A percentile compares a stretch with the other conserved stretches of the same genome.
Evolutionary conservation across 495 filamentous ascomycete genomes (phyloP).

Genomic region (Hyaloscypha hepaticicola): DNA sequence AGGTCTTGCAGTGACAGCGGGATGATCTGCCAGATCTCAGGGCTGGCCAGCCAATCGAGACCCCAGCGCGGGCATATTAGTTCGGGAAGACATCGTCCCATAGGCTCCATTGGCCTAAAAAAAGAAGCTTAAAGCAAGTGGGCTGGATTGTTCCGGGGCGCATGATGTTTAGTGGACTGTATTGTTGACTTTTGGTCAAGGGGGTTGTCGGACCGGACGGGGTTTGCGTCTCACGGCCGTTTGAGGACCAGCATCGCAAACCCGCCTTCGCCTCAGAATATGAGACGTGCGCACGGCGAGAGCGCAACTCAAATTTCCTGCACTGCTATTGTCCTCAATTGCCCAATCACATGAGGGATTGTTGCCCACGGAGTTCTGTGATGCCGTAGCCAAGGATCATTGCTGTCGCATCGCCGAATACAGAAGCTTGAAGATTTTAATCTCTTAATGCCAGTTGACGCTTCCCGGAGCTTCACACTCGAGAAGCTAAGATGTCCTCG

Average conservation of each 20-base stretch:
- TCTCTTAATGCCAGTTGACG: background rate
- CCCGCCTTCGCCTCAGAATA: conserved; percentile 1
- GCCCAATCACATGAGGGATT: background rate
- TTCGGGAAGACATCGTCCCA: background rate
- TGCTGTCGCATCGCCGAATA: background rate
- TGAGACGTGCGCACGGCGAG: conserved; percentile 12
- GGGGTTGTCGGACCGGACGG: conserved; percentile 18
- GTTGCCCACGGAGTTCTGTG: background rate
- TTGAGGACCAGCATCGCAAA: conserved; percentile 17
- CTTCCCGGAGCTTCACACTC: background rate
- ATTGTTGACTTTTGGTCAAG: background rate
- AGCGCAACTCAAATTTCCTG: background rate
- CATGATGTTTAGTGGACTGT: conserved; percentile 18
- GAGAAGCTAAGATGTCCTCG: background rate
- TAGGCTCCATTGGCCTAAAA: background rate
- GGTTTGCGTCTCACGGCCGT: conserved; percentile 21
- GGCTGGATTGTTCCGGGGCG: background rate
- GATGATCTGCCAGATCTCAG: background rate
- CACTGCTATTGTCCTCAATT: background rate
- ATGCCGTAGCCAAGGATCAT: background rate
- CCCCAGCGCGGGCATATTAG: background rate
- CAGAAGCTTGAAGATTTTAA: background rate
- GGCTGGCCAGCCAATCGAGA: conserved; percentile 14
- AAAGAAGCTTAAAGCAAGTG: conserved; percentile 10
- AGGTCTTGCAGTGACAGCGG: conserved; percentile 22